A percentile compares a stretch with the other conserved stretches of the same genome.
Evolutionary conservation across 164 flowering plant species (phyloP).

Genomic region (Magnolia changhungtana): DNA sequence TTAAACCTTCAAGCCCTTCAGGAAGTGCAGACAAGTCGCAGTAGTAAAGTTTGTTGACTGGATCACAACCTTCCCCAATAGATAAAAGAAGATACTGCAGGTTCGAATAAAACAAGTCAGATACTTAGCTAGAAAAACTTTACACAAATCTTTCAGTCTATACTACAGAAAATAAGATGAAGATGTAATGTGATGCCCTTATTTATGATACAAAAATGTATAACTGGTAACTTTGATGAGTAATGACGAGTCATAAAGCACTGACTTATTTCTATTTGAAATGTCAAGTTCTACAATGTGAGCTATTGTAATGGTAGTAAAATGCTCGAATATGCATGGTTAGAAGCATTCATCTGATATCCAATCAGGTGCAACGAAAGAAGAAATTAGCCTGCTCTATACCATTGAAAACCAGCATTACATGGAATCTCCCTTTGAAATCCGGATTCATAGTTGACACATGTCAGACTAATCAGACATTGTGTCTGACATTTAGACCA

Average conservation of each 20-base stretch:
- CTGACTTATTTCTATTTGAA: background rate
- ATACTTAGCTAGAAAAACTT: background rate
- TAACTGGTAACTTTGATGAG: background rate
- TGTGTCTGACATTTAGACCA: background rate
- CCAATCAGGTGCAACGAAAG: background rate
- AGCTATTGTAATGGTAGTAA: background rate
- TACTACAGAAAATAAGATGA: background rate
- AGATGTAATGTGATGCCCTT: background rate
- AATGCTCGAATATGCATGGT: background rate
- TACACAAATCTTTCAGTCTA: background rate
- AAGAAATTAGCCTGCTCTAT: background rate
- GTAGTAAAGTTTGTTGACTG: slow-evolving; percentile 88
- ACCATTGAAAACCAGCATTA: background rate
- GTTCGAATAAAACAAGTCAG: background rate
- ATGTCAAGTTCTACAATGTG: background rate
- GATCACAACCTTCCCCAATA: slow-evolving; percentile 68
- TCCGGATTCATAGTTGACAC: background rate
- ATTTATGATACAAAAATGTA: background rate
- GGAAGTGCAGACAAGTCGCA: slow-evolving; percentile 72
- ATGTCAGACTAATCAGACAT: background rate
- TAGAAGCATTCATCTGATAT: background rate
- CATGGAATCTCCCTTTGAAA: background rate
- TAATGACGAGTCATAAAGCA: background rate
- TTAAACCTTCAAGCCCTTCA: slow-evolving; percentile 68
- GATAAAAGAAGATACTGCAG: slow-evolving; percentile 73